Conservation (phyloP, 2,329 filamentous ascomycete genomes). For the Claviceps paspali region DNA sequence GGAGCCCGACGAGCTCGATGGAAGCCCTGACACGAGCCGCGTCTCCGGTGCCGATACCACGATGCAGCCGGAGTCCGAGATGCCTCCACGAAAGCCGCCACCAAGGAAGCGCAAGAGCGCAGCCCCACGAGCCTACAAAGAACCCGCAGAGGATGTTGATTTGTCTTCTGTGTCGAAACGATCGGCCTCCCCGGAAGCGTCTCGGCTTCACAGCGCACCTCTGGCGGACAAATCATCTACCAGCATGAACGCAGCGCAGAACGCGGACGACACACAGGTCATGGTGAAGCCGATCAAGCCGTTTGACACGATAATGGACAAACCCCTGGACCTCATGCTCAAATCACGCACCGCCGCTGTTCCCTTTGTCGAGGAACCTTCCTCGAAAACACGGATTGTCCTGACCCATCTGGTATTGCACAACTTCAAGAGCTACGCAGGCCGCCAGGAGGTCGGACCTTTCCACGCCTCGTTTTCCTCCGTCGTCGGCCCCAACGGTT, state of each 20-base stretch:
- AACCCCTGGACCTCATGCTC: constrained; percentile 84
- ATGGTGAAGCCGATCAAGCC: constrained; percentile 58
- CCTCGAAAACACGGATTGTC: constrained; percentile 74
- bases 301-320: constrained; percentile 65
- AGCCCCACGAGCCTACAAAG: constrained; percentile 25
- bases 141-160: constrained; percentile 22
- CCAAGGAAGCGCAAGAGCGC: constrained; percentile 55
- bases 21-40: constrained; percentile 16
- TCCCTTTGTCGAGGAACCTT: constrained; percentile 55
- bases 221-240: constrained; percentile 59
- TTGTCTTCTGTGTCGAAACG: constrained; percentile 30
- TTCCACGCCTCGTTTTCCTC: constrained; percentile 97
- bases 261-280: constrained; percentile 15
- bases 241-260: constrained; percentile 35
- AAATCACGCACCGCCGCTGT: constrained; percentile 63
- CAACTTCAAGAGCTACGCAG: constrained; percentile 99
- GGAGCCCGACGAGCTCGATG: constrained; percentile 11
- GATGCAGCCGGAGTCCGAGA: constrained; percentile 17
- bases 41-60: constrained; percentile 19
- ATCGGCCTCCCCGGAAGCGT: constrained; percentile 41
- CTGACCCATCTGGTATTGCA: constrained; percentile 83
- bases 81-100: constrained; percentile 26
- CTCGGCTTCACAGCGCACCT: constrained; percentile 37
- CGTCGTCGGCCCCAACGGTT: constrained; percentile 93
- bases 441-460: constrained; percentile 84